Conservation (phyloP, 495 filamentous ascomycete species). For the Lepraria neglecta region DNA sequence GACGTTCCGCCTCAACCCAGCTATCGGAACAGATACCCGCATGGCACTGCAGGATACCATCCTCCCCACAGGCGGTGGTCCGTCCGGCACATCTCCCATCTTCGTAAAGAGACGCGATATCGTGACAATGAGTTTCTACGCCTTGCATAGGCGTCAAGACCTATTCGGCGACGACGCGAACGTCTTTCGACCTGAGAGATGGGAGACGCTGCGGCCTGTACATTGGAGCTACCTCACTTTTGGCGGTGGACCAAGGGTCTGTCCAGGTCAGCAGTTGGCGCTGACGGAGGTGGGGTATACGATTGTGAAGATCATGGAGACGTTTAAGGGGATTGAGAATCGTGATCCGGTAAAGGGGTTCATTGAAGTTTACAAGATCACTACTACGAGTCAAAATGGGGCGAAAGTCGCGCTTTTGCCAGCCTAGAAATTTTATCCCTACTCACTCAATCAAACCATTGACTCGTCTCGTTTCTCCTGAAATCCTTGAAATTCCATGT, state of each 20-base stretch:
- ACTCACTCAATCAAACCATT: too few species aligned
- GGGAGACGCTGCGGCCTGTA: slow-evolving; percentile 43
- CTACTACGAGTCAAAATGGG: slow-evolving; percentile 28
- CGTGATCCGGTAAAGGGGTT: slow-evolving; percentile 17
- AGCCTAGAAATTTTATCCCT: background rate
- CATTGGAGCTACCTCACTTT: slow-evolving; percentile 24
- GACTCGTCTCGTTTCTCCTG: too few species aligned
- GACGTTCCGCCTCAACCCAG: too few species aligned
- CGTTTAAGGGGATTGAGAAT: slow-evolving; percentile 24
- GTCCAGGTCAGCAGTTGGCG: slow-evolving; percentile 17
- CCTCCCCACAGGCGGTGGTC: background rate
- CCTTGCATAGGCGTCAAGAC: slow-evolving; percentile 49
- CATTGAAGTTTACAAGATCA: slow-evolving; percentile 17
- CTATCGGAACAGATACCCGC: too few species aligned
- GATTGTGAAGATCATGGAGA: slow-evolving; percentile 35
- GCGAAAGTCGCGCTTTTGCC: slow-evolving; percentile 7
- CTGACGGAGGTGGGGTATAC: slow-evolving; percentile 37
- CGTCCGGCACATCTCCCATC: slow-evolving; percentile 33
- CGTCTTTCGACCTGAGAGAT: slow-evolving; percentile 49
- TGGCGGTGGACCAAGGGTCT: slow-evolving; percentile 22
- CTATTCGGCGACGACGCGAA: slow-evolving; percentile 45
- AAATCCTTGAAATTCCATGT: too few species aligned
- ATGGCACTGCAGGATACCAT: background rate
- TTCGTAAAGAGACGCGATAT: slow-evolving; percentile 37
- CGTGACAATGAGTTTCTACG: slow-evolving; percentile 40